These are phyloP conservation scores for Glycine soja DNA, from an alignment of 306 rosid genomes.

Conservation along the genomic window DNA sequence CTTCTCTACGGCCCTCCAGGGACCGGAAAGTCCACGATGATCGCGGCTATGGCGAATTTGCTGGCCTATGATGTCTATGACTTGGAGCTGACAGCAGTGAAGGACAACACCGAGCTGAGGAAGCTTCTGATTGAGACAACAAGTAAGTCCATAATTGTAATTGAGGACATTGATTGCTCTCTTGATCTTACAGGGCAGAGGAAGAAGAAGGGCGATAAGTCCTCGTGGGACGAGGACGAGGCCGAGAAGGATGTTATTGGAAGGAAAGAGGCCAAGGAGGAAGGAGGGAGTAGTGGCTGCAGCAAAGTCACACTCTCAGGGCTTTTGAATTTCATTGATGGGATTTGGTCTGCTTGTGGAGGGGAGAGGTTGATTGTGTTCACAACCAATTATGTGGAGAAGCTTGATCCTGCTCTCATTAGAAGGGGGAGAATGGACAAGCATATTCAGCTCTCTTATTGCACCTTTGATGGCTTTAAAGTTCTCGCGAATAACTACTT, in stretches of 20 bases:
- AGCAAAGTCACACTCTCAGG: conserved; percentile 94
- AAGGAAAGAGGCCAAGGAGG: conserved; percentile 72
- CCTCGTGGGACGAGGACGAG: conserved; percentile 54
- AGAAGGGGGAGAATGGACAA: conserved; percentile 93
- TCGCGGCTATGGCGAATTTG: conserved; percentile 87
- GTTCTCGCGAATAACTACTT: conserved; percentile 80
- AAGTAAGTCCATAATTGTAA: conserved; percentile 84
- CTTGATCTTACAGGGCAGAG: conserved; percentile 94
- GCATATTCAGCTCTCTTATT: conserved; percentile 79
- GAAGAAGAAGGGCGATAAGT: conserved; percentile 68
- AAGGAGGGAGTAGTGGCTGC: conserved; percentile 39
- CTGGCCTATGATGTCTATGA: conserved; percentile 82
- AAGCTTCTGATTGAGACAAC: conserved; percentile 89
- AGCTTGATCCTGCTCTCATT: conserved; percentile 87
- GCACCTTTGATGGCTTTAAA: conserved; percentile 74
- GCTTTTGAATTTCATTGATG: conserved; percentile 85
- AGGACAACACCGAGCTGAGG: conserved; percentile 86
- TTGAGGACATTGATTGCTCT: conserved; percentile 90
- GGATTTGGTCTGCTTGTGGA: conserved; percentile 86
- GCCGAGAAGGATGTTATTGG: conserved; percentile 44
- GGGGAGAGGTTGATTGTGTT: conserved; percentile 86
- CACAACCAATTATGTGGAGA: conserved; percentile 85
- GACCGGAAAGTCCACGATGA: conserved; percentile 87
- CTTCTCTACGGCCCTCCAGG: conserved; percentile 82
- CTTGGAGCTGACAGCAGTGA: conserved; percentile 89